phyloP scores from a whole-genome alignment of 495 filamentous ascomycete species.

The Penicillium ochrochloron region DNA sequence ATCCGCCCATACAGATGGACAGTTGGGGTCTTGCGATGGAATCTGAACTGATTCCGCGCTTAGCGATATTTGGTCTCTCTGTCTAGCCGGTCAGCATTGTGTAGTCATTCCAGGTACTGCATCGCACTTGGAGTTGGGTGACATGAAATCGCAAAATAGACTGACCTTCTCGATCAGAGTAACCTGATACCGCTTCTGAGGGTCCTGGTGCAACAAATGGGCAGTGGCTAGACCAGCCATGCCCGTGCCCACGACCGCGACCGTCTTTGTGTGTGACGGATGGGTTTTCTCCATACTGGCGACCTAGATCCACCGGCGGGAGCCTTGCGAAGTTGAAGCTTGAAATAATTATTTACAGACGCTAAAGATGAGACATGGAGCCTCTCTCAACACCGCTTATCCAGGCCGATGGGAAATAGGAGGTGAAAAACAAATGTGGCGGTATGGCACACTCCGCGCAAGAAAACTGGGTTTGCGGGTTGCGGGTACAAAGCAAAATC shows the following conservation, averaged over 20 bases:
- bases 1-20: constrained; percentile 42
- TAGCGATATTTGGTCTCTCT: constrained; percentile 36
- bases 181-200: constrained; percentile 46
- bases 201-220: constrained; percentile 53
- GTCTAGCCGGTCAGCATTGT: background rate
- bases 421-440: background rate
- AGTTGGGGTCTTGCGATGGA: constrained; percentile 9
- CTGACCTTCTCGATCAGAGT: constrained; percentile 53
- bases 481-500: constrained; percentile 6
- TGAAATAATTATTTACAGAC: constrained; percentile 3
- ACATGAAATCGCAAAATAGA: background rate
- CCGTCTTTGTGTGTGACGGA: constrained; percentile 19
- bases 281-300: constrained; percentile 14
- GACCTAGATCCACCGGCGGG: background rate
- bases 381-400: background rate
- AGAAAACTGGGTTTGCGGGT: constrained; percentile 6
- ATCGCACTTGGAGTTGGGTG: background rate
- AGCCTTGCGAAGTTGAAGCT: background rate
- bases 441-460: background rate
- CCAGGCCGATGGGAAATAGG: background rate
- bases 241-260: constrained; percentile 59
- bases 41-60: constrained; percentile 30
- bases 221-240: constrained; percentile 59
- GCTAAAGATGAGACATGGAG: background rate
- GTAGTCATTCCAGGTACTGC: background rate